Base-by-base conservation (phyloP, 306 rosid genomes). In the Cicer cuneatum region DNA sequence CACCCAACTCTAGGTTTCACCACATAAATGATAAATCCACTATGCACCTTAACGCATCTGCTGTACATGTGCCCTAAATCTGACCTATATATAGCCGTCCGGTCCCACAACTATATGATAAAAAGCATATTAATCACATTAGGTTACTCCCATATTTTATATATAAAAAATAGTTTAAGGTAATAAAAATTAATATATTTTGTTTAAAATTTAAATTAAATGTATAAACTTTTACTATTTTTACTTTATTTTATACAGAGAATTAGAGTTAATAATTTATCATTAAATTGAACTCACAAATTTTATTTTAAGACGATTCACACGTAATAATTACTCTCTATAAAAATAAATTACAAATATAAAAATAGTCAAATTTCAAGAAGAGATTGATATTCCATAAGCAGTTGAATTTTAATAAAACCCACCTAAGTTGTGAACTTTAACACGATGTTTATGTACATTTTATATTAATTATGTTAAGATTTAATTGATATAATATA, bases 1-100 rank as follows among this genome's bases (percentile, higher is more conserved):
- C 29, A 21, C 29, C 3, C 2, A 21, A 21, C 29, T 21, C 76
- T 71, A 68, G 72, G 62, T 47, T 59, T 53, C 42, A 7, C 14
- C 83, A 3, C 81, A 21, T 1, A 21, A 21, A 21, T 21, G 29
- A 78, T 66, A 57, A 72, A 16, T 84, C 53, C 73, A 69, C 52
- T 54, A 33, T 86, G 77, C 81, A 75, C 80, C 76, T 64, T 7
- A 19, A 14, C 18, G 4, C 14, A 38, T 54, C 4, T 8, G 11
- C 64, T 43, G 40, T 69, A 47, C 83, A 78, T 83, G 83, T 78
- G 84, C 29, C 79, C 33, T 7, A 0, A 48, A 41, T 78, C 57
- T 21, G 24, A 21, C 24, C 2, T 18, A 1, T 18, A 18, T 21
- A 49, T 35, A 19, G 1, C 10, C 9, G 0, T n/a, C 11, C 4